Evolutionary conservation across 148 eudicot species (phyloP), one percentile per base, ranked within the genome.

Genomic region (Cornus florida): DNA sequence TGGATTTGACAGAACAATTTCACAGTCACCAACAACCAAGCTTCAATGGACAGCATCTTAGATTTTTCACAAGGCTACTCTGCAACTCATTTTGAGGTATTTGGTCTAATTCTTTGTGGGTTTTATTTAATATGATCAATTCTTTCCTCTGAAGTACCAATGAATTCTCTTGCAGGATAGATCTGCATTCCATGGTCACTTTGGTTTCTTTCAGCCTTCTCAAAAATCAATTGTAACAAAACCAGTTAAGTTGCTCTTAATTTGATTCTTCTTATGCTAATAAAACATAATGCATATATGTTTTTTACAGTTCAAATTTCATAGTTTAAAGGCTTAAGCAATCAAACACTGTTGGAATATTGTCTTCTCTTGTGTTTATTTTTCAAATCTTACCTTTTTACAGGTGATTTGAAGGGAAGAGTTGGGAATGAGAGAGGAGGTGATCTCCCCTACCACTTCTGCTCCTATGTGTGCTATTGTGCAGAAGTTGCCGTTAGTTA

Each of bases 61-160:
- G 92, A 86, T 39, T 86, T 79, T 75, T 85, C 92, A 78, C 89
- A 87, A 31, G 84, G 86, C 69, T 75, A 85, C 69, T 90, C 93
- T 31, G 71, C 86, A 23, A 81, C 89, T 46, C 84, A 76, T 35
- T 83, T 71, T 69, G 73, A 80, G 77, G 85, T 78, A 78, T 69
- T 56, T 53, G 59, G 17, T 16, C 17, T 16, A 10, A 19, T 38
- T 7, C 32, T 35, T 33, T 56, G 23, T 23, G 48, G 22, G 20
- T 64, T 13, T 31, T 46, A 0, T 7, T 19, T 23, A 9, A 22
- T n/a, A 48, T 13, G 0, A 7, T 70, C 16, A 6, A 33, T n/a
- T 71, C 20, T 43, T 46, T 71, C 8, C 10, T 53, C 13, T 23
- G 0, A 71, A 48, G 2, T 22, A 71, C 19, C 48, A 7, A 28